phyloP scores from a whole-genome alignment of 2,329 filamentous ascomycete genomes.

The Venturia asperata region DNA sequence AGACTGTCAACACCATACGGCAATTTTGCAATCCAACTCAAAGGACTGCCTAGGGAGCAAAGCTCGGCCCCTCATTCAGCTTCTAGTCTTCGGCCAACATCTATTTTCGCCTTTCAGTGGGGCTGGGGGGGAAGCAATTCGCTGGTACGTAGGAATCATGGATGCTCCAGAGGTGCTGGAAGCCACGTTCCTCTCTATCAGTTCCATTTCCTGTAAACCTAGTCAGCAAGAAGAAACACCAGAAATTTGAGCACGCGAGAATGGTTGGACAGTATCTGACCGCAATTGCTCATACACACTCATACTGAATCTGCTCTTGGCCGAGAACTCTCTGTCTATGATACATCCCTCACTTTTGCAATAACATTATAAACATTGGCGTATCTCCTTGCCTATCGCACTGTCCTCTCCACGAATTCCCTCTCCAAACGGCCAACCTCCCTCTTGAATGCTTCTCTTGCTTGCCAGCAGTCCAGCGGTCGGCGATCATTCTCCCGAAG shows the following conservation, averaged over 20 bases:
- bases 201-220: background rate
- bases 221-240: background rate
- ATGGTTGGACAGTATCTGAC: background rate
- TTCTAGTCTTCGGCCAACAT: no score
- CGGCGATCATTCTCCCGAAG: conserved; percentile 76
- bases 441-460: conserved; percentile 84
- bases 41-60: no score
- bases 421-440: conserved; percentile 83
- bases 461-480: conserved; percentile 88
- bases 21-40: no score
- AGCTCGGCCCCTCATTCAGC: no score
- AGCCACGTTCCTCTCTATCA: background rate
- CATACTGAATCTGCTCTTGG: conserved; percentile 1
- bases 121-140: no score
- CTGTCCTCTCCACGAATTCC: conserved; percentile 76
- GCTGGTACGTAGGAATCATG: no score
- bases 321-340: background rate
- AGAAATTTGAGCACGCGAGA: background rate
- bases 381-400: conserved; percentile 9
- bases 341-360: background rate
- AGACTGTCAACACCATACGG: no score
- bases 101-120: no score
- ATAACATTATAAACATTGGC: background rate
- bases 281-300: background rate
- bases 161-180: no score